phyloP scores from a whole-genome alignment of 208 protist genomes.

The Phytomonas serpens region DNA sequence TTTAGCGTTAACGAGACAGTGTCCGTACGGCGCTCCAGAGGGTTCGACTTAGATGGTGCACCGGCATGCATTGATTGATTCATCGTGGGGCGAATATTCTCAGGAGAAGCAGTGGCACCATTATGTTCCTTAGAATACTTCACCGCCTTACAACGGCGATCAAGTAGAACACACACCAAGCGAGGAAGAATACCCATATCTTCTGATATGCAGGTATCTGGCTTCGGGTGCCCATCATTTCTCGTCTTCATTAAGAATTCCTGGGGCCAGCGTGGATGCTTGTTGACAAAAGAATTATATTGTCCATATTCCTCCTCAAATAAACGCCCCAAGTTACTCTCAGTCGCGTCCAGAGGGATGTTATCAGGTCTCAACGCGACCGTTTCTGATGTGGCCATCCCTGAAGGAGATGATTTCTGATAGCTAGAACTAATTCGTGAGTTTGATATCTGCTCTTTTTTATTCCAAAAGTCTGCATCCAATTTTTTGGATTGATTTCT shows the following conservation, averaged over 20 bases:
- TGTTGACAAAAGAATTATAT: neutral
- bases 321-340: neutral
- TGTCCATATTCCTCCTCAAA: neutral
- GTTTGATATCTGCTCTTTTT: neutral
- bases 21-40: slow-evolving; percentile 8
- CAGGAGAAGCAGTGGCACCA: slow-evolving; percentile 1
- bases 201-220: slow-evolving; percentile 6
- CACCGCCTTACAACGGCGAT: slow-evolving; percentile 48
- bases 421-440: neutral
- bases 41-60: neutral
- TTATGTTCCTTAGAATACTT: slow-evolving; percentile 21
- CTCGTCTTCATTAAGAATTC: neutral
- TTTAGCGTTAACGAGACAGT: slow-evolving; percentile 41
- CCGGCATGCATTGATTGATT: neutral
- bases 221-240: neutral
- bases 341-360: neutral
- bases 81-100: slow-evolving; percentile 5
- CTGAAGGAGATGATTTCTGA: neutral
- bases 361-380: neutral
- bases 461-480: neutral
- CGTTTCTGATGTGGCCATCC: neutral
- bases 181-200: slow-evolving; percentile 77
- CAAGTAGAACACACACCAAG: slow-evolving; percentile 65
- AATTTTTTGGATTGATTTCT: neutral
- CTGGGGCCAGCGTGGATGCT: neutral